Evolutionary conservation across 345 rosid genomes (phyloP), one percentile per base, ranked within the genome.

Genomic region (Salix udensis): DNA sequence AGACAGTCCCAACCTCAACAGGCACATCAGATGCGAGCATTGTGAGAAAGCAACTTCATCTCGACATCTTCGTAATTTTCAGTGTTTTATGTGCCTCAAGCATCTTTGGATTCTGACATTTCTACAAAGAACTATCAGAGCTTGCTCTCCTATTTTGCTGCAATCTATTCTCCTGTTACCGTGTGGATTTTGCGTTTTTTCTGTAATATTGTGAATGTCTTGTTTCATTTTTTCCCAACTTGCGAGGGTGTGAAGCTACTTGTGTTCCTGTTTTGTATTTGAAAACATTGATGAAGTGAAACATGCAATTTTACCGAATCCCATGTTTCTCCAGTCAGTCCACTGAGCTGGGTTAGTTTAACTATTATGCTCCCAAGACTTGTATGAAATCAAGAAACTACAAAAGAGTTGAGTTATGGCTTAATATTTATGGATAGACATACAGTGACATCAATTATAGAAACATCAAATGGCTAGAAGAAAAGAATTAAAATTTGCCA

Each of bases 1-100:
- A 83, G 76, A 80, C 85, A 58, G 75, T 44, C 24, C 82, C 88
- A 30, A 76, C 83, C 44, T 39, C 77, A 13, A 67, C 31, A 23
- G 79, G 75, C 67, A 71, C 82, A 10, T 80, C 82, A 40, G 73
- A 50, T 31, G 83, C 79, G 15, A 80, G 68, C 68, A 23, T 18
- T 16, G 42, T 28, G 8, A 74, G 26, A 64, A 64, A 34, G 48
- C 75, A 80, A 68, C 65, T 66, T 55, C 75, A 70, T 46, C 71
- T 65, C 69, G 53, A 76, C 18, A 14, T 76, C 12, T 66, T 71
- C 21, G 12, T 55, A 30, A 18, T 71, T 23, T 4, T 76, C 48
- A 10, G 46, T 65, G 73, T 68, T 72, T 71, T 75, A 48, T 53
- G 24, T 23, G 23, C 68, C 69, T 80, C 68, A 8, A 39, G 50